These are phyloP conservation scores for Populus hybrid DNA, from an alignment of 441 rosid genomes.

Conservation along the genomic window DNA sequence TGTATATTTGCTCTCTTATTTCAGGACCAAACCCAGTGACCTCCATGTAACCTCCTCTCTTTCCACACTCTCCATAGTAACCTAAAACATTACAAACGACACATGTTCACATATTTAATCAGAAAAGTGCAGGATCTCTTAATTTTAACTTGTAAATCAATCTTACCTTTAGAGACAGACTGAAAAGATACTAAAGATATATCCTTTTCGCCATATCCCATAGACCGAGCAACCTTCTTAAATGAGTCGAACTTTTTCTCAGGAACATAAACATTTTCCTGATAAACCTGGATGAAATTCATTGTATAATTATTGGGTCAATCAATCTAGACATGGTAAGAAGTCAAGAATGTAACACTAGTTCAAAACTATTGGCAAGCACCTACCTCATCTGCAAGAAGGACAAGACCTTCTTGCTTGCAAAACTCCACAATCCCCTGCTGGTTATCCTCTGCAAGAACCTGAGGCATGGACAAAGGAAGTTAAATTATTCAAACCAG, in stretches of 20 bases:
- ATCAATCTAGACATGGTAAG: neutral
- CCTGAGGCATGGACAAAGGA: slow-evolving; percentile 39
- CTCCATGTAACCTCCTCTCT: slow-evolving; percentile 99
- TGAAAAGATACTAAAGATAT: slow-evolving; percentile 80
- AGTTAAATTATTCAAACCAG: slow-evolving; percentile 8
- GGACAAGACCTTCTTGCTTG: slow-evolving; percentile 87
- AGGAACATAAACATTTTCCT: slow-evolving; percentile 82
- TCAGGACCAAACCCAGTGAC: slow-evolving; percentile 77
- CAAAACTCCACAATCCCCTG: slow-evolving; percentile 75
- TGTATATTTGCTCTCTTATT: slow-evolving; percentile 91
- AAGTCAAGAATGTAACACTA: neutral
- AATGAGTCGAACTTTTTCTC: slow-evolving; percentile 88
- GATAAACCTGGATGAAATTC: slow-evolving; percentile 60
- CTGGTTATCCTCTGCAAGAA: slow-evolving; percentile 89
- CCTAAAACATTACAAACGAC: slow-evolving; percentile 38
- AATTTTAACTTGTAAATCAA: neutral
- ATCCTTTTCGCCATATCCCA: slow-evolving; percentile 84
- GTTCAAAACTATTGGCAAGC: neutral
- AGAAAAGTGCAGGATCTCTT: neutral
- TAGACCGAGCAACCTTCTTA: slow-evolving; percentile 82
- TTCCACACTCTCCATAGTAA: too few relatives aligned
- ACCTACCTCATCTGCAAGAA: slow-evolving; percentile 84
- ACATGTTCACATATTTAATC: neutral
- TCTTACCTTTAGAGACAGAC: slow-evolving; percentile 85
- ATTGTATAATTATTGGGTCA: neutral